Evolutionary conservation across 169 alveolate species (phyloP).

Genomic region (Plasmodium sp.): DNA sequence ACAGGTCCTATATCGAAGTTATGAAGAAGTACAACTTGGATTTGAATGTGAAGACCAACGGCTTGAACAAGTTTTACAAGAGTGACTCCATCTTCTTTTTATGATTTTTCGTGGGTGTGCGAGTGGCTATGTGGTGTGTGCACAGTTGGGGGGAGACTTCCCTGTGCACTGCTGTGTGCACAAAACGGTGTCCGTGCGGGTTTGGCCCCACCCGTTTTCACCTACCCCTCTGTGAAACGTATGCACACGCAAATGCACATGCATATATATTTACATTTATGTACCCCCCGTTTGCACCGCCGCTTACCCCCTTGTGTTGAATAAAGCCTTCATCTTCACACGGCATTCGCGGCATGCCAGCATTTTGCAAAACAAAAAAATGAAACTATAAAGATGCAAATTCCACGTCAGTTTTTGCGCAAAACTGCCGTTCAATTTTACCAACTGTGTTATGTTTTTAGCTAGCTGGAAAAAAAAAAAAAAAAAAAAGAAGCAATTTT

Average conservation of each 20-base stretch:
- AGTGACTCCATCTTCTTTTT: slow-evolving; percentile 68
- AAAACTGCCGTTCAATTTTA: not conserved
- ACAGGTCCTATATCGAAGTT: slow-evolving; percentile 32
- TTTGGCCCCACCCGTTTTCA: not conserved
- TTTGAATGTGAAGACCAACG: slow-evolving; percentile 66
- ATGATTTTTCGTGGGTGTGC: not conserved
- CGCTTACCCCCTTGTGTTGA: not conserved
- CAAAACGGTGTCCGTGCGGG: not conserved
- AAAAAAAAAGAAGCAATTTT: not conserved
- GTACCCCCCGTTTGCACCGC: not conserved
- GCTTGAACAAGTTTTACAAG: slow-evolving; percentile 55
- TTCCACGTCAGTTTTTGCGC: not conserved
- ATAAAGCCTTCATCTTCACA: not conserved
- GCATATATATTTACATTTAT: not conserved
- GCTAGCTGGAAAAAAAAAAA: slow-evolving; percentile 4
- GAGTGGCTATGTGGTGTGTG: not conserved
- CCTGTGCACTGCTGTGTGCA: not conserved
- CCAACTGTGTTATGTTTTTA: not conserved
- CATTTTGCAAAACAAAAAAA: not conserved
- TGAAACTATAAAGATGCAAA: not conserved
- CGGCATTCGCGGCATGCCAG: not conserved
- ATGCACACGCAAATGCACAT: not conserved
- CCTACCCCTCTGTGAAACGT: not conserved
- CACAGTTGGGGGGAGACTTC: not conserved
- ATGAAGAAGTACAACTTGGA: slow-evolving; percentile 48